phyloP scores from a whole-genome alignment of 78 protist genomes.

The Neovahlkampfia damariscottae region DNA sequence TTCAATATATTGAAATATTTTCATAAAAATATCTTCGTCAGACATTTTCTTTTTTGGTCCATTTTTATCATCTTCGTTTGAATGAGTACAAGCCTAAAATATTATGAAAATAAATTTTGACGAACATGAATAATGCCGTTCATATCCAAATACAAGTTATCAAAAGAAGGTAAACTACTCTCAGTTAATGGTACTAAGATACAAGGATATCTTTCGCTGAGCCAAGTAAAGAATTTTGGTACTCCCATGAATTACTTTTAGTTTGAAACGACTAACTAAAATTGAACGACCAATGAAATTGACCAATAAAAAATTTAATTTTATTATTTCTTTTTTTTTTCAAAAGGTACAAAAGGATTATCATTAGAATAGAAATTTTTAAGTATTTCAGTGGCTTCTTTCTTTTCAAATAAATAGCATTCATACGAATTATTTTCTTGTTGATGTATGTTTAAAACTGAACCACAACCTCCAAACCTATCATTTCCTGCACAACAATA shows the following conservation, averaged over 20 bases:
- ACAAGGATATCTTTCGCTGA: conserved; percentile 57
- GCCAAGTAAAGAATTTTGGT: conserved; percentile 46
- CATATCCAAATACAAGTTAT: conserved; percentile 92
- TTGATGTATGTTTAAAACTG: too few species aligned
- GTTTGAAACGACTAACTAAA: conserved; percentile 7
- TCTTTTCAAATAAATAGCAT: background rate
- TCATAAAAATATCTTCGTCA: conserved; percentile 52
- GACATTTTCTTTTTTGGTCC: conserved; percentile 10
- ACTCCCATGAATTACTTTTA: conserved; percentile 41
- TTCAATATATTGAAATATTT: conserved; percentile 71
- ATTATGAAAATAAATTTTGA: too few species aligned
- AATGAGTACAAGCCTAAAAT: too few species aligned
- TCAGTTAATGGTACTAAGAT: conserved; percentile 16
- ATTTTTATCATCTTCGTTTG: conserved; percentile 25
- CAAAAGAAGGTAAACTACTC: conserved; percentile 8
- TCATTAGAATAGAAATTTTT: background rate
- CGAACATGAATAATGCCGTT: conserved; percentile 93
- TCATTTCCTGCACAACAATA: too few species aligned
- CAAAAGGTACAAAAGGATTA: background rate
- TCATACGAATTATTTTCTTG: background rate
- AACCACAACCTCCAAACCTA: too few species aligned
- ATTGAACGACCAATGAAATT: background rate
- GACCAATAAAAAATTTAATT: background rate
- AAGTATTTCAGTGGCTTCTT: background rate
- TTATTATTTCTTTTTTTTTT: background rate